A percentile compares a stretch with the other conserved stretches of the same genome.
These are phyloP conservation scores for Hamamelis virginiana DNA, from an alignment of 164 flowering plant genomes.

Conservation along the genomic window DNA sequence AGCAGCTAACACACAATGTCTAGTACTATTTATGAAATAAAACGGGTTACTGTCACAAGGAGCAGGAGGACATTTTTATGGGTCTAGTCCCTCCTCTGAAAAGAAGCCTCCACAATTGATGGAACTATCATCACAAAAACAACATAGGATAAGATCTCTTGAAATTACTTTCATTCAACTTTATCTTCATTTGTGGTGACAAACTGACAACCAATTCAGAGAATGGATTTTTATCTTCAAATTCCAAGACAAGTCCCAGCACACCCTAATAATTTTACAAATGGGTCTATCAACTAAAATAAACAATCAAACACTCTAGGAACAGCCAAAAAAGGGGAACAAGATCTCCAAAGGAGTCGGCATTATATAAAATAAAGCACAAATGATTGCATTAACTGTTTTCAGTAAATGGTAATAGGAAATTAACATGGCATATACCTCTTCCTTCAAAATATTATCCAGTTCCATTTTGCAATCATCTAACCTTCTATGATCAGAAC, in stretches of 20 bases:
- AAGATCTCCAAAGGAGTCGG: background rate
- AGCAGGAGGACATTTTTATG: no score
- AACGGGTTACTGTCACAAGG: no score
- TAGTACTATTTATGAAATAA: no score
- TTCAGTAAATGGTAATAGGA: background rate
- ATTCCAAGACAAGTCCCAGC: background rate
- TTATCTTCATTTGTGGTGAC: background rate
- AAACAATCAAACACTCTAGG: no score
- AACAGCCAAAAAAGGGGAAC: no score
- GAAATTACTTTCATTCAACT: background rate
- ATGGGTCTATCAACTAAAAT: no score
- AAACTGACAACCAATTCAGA: background rate
- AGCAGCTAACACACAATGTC: no score
- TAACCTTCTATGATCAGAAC: constrained; percentile 90
- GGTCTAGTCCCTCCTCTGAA: no score
- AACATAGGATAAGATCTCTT: background rate
- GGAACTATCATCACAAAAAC: no score
- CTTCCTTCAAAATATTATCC: constrained; percentile 95
- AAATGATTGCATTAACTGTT: background rate
- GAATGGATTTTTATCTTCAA: background rate
- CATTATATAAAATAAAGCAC: background rate
- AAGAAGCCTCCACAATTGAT: no score
- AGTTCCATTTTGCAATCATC: constrained; percentile 93
- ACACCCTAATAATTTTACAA: background rate
- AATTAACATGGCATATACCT: constrained; percentile 42